These are phyloP conservation scores for Pleurostoma richardsiae DNA, from an alignment of 2,329 filamentous ascomycete species.

Conservation along the genomic window DNA sequence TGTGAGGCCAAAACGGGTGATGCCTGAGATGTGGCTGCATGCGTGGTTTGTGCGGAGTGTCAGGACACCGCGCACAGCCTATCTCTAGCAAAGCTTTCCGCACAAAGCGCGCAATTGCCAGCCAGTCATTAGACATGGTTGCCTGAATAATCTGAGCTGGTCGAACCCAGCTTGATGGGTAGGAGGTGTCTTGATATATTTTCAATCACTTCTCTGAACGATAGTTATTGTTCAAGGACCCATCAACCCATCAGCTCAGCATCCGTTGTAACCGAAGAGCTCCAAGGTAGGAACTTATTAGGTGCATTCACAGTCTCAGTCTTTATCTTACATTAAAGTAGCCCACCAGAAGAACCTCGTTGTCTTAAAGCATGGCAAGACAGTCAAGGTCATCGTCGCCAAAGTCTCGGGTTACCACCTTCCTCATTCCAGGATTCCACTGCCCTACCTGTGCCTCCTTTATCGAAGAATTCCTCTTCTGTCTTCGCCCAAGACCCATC, in stretches of 20 bases:
- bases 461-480: background rate
- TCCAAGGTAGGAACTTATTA: background rate
- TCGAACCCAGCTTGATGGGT: background rate
- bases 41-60: slow-evolving; percentile 1
- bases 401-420: background rate
- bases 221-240: background rate
- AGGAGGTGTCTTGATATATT: background rate
- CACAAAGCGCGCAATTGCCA: slow-evolving; percentile 1
- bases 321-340: background rate
- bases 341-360: background rate
- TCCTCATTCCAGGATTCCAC: background rate
- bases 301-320: background rate
- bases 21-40: background rate
- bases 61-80: background rate
- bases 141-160: background rate
- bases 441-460: background rate
- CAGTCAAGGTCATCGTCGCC: background rate
- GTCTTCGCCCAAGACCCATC: background rate
- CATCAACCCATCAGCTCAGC: background rate
- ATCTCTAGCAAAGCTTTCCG: background rate
- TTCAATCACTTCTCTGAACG: background rate
- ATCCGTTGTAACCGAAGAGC: background rate
- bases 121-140: background rate
- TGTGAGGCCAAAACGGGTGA: background rate
- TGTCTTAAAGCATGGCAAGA: background rate